Base-by-base conservation (phyloP, 2,329 filamentous ascomycete species). In the Microcera coccophila region DNA sequence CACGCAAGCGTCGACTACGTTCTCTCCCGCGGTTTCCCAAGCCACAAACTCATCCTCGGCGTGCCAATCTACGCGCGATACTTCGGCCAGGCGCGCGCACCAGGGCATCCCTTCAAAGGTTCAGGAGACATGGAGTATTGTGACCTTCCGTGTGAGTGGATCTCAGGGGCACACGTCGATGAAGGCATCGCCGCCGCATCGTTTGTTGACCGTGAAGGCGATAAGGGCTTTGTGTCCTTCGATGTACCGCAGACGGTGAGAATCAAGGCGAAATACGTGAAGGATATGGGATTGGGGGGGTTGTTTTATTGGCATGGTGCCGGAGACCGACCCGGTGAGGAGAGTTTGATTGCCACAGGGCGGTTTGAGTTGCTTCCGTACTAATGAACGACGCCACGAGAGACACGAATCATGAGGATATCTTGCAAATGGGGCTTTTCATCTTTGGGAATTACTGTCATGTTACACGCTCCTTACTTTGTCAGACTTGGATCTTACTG, bases 251-350 rank as follows among this genome's bases (percentile, higher is more conserved):
- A 66, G 18, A 84, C 79, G 1, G 81, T 85, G 14, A 60, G 66
- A 41, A 70, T 75, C 54, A 86, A 86, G 63, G 82, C 81, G 1
- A 67, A 69, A 26, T 84, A 79, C 54, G 80, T 74, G 36, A 74
- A 71, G 36, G 63, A 69, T 26, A 69, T 71, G 45, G 70, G 70
- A 1, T 65, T 86, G 2, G 82, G 74, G 0, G 82, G 82, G 0
- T 51, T 86, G 21, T 85, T 85, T 60, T 85, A 84, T 63, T 85
- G 82, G 82, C 82, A 81, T 29, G 81, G 81, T 2, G 75, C 75
- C 2, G 78, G 75, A 0, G 82, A 85, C 63, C 69, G 72, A 7
- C 62, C 66, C 31, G 76, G 72, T 2, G 53, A 62, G 8, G 67
- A 75, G 51, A 85, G 81, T 57, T 57, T 86, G 47, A 75, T 85